phyloP scores from a whole-genome alignment of 371 early-diverging fungal genomes.

The Mucor plumbeus region DNA sequence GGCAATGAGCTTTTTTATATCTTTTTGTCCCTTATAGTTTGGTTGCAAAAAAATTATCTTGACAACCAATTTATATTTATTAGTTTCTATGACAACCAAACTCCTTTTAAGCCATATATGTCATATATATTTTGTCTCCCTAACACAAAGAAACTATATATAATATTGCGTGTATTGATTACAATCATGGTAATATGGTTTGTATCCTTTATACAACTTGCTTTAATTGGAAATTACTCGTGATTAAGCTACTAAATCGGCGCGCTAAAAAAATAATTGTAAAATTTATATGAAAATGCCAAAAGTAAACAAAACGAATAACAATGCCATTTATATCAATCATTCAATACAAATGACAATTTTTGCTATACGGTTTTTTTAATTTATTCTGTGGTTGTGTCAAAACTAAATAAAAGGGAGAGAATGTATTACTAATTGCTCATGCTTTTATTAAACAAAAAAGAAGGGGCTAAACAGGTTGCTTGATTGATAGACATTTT shows the following conservation, averaged over 20 bases:
- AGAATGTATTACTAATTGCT: not conserved
- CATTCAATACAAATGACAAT: not conserved
- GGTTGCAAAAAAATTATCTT: not conserved
- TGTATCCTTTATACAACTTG: conserved; percentile 8
- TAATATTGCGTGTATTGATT: conserved; percentile 1
- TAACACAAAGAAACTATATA: not conserved
- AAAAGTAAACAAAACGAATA: not conserved
- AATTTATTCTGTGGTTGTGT: too few species aligned
- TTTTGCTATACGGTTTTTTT: not conserved
- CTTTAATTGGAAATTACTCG: conserved; percentile 1
- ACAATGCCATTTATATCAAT: not conserved
- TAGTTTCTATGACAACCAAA: not conserved
- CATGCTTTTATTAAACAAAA: conserved; percentile 2
- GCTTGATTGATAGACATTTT: not conserved
- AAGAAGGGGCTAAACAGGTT: not conserved
- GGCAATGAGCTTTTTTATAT: not conserved
- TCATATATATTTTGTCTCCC: not conserved
- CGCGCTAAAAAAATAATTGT: not conserved
- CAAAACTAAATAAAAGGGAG: too few species aligned
- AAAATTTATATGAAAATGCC: not conserved
- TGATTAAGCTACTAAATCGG: not conserved
- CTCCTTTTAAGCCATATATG: not conserved
- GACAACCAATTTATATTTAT: conserved; percentile 3
- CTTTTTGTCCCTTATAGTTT: conserved; percentile 5
- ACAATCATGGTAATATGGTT: conserved; percentile 2